phyloP scores from a whole-genome alignment of 345 rosid species.

The Linum lewisii region DNA sequence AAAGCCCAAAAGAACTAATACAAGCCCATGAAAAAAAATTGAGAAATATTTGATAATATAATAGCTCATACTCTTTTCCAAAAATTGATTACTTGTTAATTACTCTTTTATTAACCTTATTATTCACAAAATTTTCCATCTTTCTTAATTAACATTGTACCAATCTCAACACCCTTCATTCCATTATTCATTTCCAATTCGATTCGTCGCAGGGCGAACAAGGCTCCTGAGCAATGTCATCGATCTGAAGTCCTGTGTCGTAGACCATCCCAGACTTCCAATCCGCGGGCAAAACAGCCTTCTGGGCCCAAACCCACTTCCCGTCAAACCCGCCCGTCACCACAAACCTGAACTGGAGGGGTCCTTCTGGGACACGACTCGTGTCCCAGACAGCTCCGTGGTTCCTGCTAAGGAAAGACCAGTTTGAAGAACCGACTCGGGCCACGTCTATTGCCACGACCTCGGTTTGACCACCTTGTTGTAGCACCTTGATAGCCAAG shows the following conservation, averaged over 20 bases:
- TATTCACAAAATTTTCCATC: not conserved
- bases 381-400: conserved; percentile 79
- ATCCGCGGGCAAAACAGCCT: conserved; percentile 49
- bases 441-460: conserved; percentile 71
- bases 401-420: conserved; percentile 64
- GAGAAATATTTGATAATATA: no score
- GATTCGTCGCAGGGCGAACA: conserved; percentile 55
- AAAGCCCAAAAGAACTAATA: no score
- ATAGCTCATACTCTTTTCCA: no score
- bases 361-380: conserved; percentile 55
- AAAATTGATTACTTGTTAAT: no score
- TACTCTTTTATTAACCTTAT: not conserved
- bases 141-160: not conserved
- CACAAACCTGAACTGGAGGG: conserved; percentile 66
- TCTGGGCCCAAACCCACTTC: conserved; percentile 62
- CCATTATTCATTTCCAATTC: conserved; percentile 33
- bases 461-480: conserved; percentile 96
- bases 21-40: no score
- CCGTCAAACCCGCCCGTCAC: conserved; percentile 81
- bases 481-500: conserved; percentile 57
- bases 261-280: conserved; percentile 56
- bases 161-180: not conserved
- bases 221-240: conserved; percentile 78
- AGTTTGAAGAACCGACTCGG: conserved; percentile 51
- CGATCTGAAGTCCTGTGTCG: conserved; percentile 66